Base-by-base conservation (phyloP, 2,329 filamentous ascomycete species). In the Herpotrichia juniperi region DNA sequence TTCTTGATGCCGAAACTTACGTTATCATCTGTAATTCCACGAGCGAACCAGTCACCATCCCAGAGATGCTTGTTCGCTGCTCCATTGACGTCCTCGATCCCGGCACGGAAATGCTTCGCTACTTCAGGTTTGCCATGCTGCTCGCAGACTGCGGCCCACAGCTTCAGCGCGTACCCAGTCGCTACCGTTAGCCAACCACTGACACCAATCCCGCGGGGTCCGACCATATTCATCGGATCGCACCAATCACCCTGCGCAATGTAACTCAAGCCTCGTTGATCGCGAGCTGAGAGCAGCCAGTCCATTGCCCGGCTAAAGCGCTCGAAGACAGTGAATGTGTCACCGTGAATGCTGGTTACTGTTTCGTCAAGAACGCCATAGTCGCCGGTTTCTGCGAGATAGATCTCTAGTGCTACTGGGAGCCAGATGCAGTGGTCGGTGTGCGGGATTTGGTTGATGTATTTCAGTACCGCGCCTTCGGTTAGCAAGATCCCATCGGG, bases 181-280 rank as follows among this genome's bases (percentile, higher is more conserved):
- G 82, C 81, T 1, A 84, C 72, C 0, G 82, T 84, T 28, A 84
- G 75, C 82, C 82, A 85, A 17, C 81, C 82, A 0, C 82, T 84
- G 1, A 85, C 82, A 21, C 82, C 82, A 47, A 78, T 76, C 32
- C 82, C 82, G 63, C 83, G 83, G 62, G 80, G 81, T 3, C 81
- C 81, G n/a, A 83, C 82, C 82, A 85, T 85, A 67, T 85, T 85
- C 79, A 84, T 82, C 3, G 82, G 82, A 54, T 84, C 82, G 57
- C 82, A 85, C 82, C 82, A 85, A 63, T 85, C 82, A 30, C 82
- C 82, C 64, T 84, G 81, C 0, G 81, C 81, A 56, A 84, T 83
- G 69, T 79, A 84, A 63, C 79, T 83, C 6, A 85, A 74, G 0
- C 82, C 82, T 3, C 81, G 78, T 19, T 76, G 64, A 55, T 85